Percentiles rank a stretch among this genome's conserved stretches.
These are phyloP conservation scores for Neurospora sp. DNA, from an alignment of 495 filamentous ascomycete genomes.

Conservation along the genomic window DNA sequence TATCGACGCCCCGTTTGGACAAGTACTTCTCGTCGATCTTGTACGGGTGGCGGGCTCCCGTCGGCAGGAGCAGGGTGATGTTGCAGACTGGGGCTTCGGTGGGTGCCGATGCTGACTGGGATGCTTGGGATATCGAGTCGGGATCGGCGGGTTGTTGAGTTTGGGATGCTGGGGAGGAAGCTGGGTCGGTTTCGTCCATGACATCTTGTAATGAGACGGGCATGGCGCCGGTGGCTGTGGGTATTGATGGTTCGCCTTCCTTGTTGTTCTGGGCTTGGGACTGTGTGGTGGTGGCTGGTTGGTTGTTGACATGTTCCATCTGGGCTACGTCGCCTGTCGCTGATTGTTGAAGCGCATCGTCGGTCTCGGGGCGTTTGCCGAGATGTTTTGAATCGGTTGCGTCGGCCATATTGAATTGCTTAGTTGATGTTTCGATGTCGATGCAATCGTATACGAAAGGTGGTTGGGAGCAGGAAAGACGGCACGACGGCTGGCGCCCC, in stretches of 20 bases:
- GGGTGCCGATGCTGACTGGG: not conserved
- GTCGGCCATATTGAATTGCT: not conserved
- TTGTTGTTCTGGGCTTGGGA: not conserved
- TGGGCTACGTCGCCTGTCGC: not conserved
- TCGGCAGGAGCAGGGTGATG: slow-evolving; percentile 70
- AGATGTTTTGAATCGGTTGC: not conserved
- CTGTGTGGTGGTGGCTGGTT: not conserved
- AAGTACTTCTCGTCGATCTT: slow-evolving; percentile 81
- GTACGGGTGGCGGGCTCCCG: slow-evolving; percentile 75
- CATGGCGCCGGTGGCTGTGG: not conserved
- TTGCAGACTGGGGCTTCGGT: slow-evolving; percentile 20
- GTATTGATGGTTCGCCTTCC: not conserved
- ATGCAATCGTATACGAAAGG: not conserved
- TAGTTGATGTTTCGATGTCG: not conserved
- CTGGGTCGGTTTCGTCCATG: not conserved
- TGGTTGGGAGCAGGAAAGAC: not conserved
- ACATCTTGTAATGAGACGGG: not conserved
- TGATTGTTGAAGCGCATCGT: not conserved
- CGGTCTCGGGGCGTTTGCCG: not conserved
- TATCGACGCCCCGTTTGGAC: slow-evolving; percentile 60
- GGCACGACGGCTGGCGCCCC: not conserved
- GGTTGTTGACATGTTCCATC: not conserved
- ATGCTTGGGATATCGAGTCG: not conserved
- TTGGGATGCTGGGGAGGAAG: not conserved
- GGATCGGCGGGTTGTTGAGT: not conserved